Conservation (phyloP, 495 filamentous ascomycete genomes). For the Tuber microsphaerosporum region DNA sequence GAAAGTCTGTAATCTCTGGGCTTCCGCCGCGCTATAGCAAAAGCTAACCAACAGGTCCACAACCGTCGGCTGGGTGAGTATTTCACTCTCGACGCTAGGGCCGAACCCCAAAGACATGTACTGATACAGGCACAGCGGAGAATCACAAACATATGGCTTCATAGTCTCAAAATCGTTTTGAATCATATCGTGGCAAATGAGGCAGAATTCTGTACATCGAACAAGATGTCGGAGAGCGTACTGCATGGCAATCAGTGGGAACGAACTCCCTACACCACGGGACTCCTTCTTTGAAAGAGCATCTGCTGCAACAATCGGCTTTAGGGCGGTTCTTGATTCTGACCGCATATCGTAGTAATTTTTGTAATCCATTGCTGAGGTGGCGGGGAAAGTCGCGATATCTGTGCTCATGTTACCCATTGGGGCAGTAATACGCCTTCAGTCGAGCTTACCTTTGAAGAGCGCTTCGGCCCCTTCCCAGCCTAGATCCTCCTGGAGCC, state of each 20-base stretch:
- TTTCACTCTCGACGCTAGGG: constrained; percentile 76
- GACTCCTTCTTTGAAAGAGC: constrained; percentile 45
- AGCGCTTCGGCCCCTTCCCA: constrained; percentile 65
- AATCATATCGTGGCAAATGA: constrained; percentile 72
- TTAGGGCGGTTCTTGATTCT: constrained; percentile 33
- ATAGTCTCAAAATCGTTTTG: constrained; percentile 71
- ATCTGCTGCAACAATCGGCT: constrained; percentile 47
- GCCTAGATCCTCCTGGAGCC: constrained; percentile 48
- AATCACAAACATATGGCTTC: constrained; percentile 83
- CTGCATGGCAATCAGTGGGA: constrained; percentile 72
- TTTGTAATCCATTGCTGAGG: background rate
- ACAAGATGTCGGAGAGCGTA: constrained; percentile 73
- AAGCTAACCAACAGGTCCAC: constrained; percentile 82
- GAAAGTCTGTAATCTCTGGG: constrained; percentile 52
- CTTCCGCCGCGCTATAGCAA: constrained; percentile 58
- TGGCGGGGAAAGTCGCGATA: background rate
- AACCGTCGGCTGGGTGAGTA: constrained; percentile 70
- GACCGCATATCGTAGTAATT: background rate
- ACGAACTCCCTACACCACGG: constrained; percentile 45
- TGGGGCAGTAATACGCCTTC: background rate
- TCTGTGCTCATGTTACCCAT: background rate
- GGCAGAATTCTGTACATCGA: constrained; percentile 78
- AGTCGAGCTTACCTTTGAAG: constrained; percentile 44
- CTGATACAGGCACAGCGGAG: constrained; percentile 76
- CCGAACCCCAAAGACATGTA: constrained; percentile 87